Percentiles rank a stretch among this genome's conserved stretches.
Conservation (phyloP, 2,329 filamentous ascomycete genomes). For the Colletotrichum eleusines region DNA sequence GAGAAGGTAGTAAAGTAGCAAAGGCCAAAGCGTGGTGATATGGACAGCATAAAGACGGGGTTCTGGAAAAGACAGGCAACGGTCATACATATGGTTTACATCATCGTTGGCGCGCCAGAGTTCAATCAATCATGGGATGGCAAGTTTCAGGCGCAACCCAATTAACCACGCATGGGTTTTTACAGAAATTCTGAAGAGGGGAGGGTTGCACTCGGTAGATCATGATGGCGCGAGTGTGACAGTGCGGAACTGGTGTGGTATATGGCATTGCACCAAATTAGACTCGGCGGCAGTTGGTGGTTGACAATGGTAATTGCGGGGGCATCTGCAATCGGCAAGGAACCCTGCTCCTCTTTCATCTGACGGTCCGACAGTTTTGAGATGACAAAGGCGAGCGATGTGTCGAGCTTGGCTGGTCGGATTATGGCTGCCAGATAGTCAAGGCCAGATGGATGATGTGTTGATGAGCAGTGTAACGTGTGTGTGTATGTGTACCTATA, state of each 20-base stretch:
- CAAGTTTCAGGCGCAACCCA: not conserved
- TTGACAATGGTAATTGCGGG: not conserved
- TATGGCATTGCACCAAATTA: not conserved
- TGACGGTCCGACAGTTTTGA: not conserved
- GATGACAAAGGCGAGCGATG: not conserved
- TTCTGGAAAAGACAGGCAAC: not conserved
- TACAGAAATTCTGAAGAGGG: slow-evolving; percentile 15
- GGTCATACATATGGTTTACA: not conserved
- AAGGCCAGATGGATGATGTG: not conserved
- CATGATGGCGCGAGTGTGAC: not conserved
- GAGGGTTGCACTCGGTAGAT: slow-evolving; percentile 19
- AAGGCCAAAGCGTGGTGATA: not conserved
- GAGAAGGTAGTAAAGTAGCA: not conserved
- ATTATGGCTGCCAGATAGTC: not conserved
- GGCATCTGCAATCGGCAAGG: not conserved
- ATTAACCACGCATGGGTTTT: no score
- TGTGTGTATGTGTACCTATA: no score
- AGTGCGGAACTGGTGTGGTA: slow-evolving; percentile 14
- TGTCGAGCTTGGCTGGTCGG: not conserved
- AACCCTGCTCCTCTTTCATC: not conserved
- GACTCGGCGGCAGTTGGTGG: slow-evolving; percentile 31
- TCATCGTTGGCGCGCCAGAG: not conserved
- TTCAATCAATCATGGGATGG: not conserved
- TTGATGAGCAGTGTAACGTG: not conserved
- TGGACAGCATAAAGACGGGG: not conserved